Base-by-base conservation (phyloP, 2,329 filamentous ascomycete species). In the Pyrenophora tritici-repentis region DNA sequence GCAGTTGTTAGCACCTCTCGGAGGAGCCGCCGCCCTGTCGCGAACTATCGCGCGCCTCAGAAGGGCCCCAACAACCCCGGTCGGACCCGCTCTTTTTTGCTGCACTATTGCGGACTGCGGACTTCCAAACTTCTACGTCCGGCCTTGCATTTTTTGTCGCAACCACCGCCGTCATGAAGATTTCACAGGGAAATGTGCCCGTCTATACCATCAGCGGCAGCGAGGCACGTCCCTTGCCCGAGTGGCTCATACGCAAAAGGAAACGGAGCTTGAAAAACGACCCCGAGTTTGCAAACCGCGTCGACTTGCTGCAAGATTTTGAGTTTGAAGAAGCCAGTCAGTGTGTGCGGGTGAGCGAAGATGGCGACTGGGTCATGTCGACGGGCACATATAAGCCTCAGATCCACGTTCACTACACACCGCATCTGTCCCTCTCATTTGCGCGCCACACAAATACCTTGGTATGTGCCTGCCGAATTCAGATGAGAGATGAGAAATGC, bases 131-230 rank as follows among this genome's bases (percentile, higher is more conserved):
- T 37, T n/a, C 31, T 9, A 24, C 47, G 1, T 24, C 42, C 16
- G 37, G 13, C n/a, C 35, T 14, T 20, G 16, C 41, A 6, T 17
- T 22, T 26, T 43, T 32, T 13, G 26, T 12, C 26, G 26, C 41
- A 35, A 18, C 49, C 24, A 41, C 48, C 13, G 49, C 55, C 64
- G 46, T 70, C 53, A 93, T 93, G 90, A 91, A 91, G 79, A 83
- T 92, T 73, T 87, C 88, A 22, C 91, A 90, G 59, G 90, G 90
- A 56, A 83, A 87, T 37, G 89, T 96, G 53, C 89, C 90, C 50
- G 92, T 97, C 2, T 99, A 99, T 71, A 97, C 94, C 47, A 90
- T 99, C 66, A 91, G 93, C 32, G 95, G 94, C 59, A 90, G 91
- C 29, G 90, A 90, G 31, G 89, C 91, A 6, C 85, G 93, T 20